Percentiles rank a stretch among this genome's conserved stretches.
Evolutionary conservation across 2,329 filamentous ascomycete genomes (phyloP).

Genomic region (Penicillium sp.): DNA sequence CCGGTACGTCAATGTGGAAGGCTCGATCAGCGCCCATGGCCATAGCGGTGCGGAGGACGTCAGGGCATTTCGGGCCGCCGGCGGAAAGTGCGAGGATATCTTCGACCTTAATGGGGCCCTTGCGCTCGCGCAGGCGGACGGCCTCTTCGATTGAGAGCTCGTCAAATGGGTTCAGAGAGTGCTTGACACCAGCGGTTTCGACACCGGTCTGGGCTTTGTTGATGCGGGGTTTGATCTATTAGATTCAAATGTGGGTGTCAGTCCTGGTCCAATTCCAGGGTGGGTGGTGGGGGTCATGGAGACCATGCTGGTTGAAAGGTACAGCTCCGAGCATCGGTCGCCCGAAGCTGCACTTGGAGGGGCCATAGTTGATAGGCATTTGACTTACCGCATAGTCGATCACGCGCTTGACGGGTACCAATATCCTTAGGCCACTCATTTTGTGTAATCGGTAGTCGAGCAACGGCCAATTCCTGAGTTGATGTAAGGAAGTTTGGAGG

Average conservation of each 20-base stretch:
- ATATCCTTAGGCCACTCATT: constrained; percentile 62
- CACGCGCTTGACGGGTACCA: constrained; percentile 79
- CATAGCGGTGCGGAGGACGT: constrained; percentile 93
- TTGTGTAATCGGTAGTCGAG: constrained; percentile 19
- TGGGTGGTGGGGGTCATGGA: neutral
- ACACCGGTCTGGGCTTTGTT: constrained; percentile 77
- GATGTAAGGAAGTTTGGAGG: constrained; percentile 10
- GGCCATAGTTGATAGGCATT: neutral
- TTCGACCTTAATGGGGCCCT: constrained; percentile 72
- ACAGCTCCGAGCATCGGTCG: constrained; percentile 10
- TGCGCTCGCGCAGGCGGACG: constrained; percentile 88
- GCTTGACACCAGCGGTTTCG: constrained; percentile 89
- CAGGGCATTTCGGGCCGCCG: constrained; percentile 80
- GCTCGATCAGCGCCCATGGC: constrained; percentile 95
- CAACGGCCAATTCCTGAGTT: constrained; percentile 15
- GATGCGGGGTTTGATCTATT: constrained; percentile 66
- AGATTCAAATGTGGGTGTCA: neutral
- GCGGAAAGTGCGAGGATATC: constrained; percentile 90
- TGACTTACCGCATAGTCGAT: constrained; percentile 79
- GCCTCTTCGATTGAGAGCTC: constrained; percentile 97
- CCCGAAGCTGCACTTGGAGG: constrained; percentile 1
- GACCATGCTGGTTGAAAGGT: neutral
- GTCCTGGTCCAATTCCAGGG: neutral
- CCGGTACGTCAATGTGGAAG: constrained; percentile 79
- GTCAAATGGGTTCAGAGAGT: constrained; percentile 99